phyloP scores from a whole-genome alignment of 164 flowering plant genomes.

The Nymphaea thermarum region DNA sequence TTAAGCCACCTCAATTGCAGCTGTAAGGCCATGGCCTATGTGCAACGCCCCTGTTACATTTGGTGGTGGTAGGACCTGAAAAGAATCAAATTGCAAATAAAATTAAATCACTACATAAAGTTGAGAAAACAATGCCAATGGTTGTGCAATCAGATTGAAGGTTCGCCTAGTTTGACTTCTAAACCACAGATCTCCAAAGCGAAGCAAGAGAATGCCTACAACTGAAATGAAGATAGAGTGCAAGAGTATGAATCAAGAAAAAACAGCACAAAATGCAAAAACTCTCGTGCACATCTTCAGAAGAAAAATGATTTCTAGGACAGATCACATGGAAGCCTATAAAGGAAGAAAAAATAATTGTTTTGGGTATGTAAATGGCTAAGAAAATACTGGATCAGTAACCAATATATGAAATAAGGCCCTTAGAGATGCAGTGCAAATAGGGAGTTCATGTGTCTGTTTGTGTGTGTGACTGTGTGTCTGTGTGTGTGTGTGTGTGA shows the following conservation, averaged over 20 bases:
- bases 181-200: background rate
- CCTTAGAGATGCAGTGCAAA: too few relatives aligned
- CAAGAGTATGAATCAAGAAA: too few relatives aligned
- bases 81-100: background rate
- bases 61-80: conserved; percentile 93
- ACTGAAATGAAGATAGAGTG: too few relatives aligned
- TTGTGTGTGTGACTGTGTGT: too few relatives aligned
- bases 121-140: background rate
- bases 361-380: too few relatives aligned
- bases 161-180: background rate
- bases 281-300: background rate
- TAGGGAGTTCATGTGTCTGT: too few relatives aligned
- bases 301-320: too few relatives aligned
- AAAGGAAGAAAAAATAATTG: too few relatives aligned
- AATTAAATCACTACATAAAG: background rate
- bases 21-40: conserved; percentile 93
- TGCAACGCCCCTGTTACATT: conserved; percentile 99
- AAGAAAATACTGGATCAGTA: too few relatives aligned
- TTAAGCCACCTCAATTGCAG: conserved; percentile 68
- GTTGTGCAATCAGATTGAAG: background rate
- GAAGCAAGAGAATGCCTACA: background rate
- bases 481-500: too few relatives aligned
- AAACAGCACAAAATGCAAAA: background rate
- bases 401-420: too few relatives aligned
- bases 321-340: too few relatives aligned